These are phyloP conservation scores for Blastobotrys mokoenaii DNA, from an alignment of 805 yeast genomes.

Conservation along the genomic window DNA sequence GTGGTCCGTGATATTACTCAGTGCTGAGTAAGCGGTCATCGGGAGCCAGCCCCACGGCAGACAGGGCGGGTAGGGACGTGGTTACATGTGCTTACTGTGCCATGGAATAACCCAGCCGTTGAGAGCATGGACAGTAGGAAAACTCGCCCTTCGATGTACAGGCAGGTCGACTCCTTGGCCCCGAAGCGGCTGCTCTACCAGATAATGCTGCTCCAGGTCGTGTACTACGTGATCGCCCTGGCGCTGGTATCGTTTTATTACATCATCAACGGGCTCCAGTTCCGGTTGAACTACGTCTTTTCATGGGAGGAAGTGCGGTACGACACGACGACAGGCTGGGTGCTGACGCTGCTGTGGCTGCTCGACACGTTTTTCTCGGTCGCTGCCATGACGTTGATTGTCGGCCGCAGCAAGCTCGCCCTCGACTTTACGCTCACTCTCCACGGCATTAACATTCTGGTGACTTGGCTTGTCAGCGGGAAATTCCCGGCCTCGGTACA, in stretches of 20 bases:
- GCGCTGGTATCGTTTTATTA: constrained; percentile 58
- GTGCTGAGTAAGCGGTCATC: background rate
- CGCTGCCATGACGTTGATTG: constrained; percentile 73
- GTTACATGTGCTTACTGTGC: background rate
- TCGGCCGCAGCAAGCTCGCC: constrained; percentile 87
- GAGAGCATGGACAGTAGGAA: constrained; percentile 4
- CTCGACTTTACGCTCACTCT: constrained; percentile 96
- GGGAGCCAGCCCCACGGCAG: background rate
- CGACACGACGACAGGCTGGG: constrained; percentile 74
- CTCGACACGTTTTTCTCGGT: constrained; percentile 78
- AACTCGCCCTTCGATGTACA: constrained; percentile 10
- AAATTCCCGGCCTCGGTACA: constrained; percentile 60
- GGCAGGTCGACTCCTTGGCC: constrained; percentile 38
- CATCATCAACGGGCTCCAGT: constrained; percentile 60
- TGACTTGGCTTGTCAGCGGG: constrained; percentile 57
- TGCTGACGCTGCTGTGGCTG: constrained; percentile 69
- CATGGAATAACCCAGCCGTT: background rate
- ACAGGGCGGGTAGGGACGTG: no score
- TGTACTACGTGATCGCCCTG: constrained; percentile 69
- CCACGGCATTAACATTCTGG: constrained; percentile 67
- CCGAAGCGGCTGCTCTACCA: constrained; percentile 59
- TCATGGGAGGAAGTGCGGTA: constrained; percentile 70
- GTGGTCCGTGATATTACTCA: background rate
- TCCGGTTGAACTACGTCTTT: constrained; percentile 62
- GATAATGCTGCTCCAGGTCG: constrained; percentile 66